Base-by-base conservation (phyloP, 208 protist species). In the Leishmania major region DNA sequence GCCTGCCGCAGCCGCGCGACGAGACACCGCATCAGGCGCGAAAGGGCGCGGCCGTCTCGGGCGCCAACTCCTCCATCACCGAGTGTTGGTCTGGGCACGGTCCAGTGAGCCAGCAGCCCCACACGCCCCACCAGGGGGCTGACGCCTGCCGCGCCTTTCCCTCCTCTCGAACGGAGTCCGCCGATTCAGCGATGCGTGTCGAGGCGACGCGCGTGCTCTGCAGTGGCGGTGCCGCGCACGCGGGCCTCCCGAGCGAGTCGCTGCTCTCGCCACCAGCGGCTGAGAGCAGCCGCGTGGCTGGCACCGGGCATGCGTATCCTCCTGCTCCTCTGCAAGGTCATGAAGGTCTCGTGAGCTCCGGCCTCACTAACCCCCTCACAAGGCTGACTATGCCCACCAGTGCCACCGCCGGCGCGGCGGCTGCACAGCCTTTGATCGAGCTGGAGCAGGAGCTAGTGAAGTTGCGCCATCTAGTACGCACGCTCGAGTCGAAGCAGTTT, bases 401-500 rank as follows among this genome's bases (percentile, higher is more conserved):
- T 13, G 22, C 37, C n/a, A 45, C 55, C 17, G 17, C 57, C 8
- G 55, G 8, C 40, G 53, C 19, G 0, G 19, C 55, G 31, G 74
- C 13, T 40, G 28, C 17, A 3, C 10, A 37, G 43, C 45, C 73
- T 45, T 70, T 74, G 11, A 73, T 35, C 35, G 75, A 64, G 51
- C 51, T 87, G 59, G 78, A 81, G n/a, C 11, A 51, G 22, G 81
- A 87, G 40, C 69, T 93, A 40, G 73, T 31, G 13, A 75, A 66
- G 22, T 79, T 93, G n/a, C 78, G 90, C 15, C 17, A 76, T 15
- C 31, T 85, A 60, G 78, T 91, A 47, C 47, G 19, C n/a, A 59
- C 78, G 40, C 83, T 88, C 35, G 79, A 90, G 67, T 43, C 70
- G 0, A 77, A 77, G 19, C 79, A 82, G 47, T 82, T 72, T 77